Evolutionary conservation across 352 stramenopile species (phyloP).

Genomic region (Blastocystis sp.): DNA sequence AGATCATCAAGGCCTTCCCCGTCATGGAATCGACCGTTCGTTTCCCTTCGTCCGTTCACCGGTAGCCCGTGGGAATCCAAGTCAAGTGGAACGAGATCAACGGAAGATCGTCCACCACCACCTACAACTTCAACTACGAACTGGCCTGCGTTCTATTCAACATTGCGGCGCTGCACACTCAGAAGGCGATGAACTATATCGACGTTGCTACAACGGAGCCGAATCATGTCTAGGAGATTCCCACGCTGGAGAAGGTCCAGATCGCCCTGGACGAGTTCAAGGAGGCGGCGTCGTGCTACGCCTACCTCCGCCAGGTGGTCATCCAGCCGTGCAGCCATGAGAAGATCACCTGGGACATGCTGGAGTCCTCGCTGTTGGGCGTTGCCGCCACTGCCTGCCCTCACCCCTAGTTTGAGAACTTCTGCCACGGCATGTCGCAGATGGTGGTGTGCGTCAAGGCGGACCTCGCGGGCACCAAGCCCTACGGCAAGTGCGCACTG

Average conservation of each 20-base stretch:
- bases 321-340: not conserved
- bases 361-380: not conserved
- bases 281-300: slow-evolving; percentile 11
- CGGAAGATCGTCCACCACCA: slow-evolving; percentile 3
- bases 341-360: slow-evolving; percentile 40
- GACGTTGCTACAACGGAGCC: not conserved
- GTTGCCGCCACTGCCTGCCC: not conserved
- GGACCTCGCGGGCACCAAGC: slow-evolving; percentile 20
- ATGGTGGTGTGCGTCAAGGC: slow-evolving; percentile 9
- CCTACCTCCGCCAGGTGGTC: slow-evolving; percentile 6
- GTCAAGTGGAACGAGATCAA: slow-evolving; percentile 20
- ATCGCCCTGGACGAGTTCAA: slow-evolving; percentile 17
- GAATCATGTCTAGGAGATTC: not conserved
- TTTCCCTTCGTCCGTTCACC: not conserved
- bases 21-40: not conserved
- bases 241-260: slow-evolving; percentile 1
- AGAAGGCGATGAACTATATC: not conserved
- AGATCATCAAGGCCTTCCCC: slow-evolving; percentile 1
- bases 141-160: slow-evolving; percentile 19
- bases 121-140: slow-evolving; percentile 41
- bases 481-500: not conserved
- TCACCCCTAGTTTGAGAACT: slow-evolving; percentile 39
- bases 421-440: slow-evolving; percentile 2
- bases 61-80: not conserved
- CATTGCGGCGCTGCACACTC: slow-evolving; percentile 3